Percentiles rank a stretch among this genome's conserved stretches.
Conservation (phyloP, 2,329 filamentous ascomycete species). For the Talaromyces piceae region DNA sequence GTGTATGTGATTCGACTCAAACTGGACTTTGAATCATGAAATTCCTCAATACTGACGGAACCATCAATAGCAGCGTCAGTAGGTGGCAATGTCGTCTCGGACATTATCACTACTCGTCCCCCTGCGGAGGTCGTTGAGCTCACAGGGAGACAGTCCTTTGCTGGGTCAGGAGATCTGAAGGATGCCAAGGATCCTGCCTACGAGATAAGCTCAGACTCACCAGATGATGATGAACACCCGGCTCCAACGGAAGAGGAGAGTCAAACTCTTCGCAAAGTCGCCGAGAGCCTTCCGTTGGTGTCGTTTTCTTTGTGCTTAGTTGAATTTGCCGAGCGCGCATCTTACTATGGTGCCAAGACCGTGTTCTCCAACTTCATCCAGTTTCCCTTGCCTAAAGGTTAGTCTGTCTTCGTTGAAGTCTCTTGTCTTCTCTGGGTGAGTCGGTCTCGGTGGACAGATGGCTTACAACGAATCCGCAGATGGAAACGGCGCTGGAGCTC, state of each 20-base stretch:
- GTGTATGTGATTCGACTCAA: neutral
- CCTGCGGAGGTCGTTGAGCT: slow-evolving; percentile 8
- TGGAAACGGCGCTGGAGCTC: slow-evolving; percentile 30
- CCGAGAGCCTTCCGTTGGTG: slow-evolving; percentile 48
- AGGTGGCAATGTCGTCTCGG: slow-evolving; percentile 2
- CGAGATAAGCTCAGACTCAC: neutral
- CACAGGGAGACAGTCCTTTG: slow-evolving; percentile 1
- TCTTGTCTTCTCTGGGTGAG: neutral
- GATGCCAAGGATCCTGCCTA: neutral
- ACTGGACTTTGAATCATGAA: neutral
- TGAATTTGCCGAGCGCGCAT: slow-evolving; percentile 52
- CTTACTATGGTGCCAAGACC: slow-evolving; percentile 49
- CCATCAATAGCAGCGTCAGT: neutral
- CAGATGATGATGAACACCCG: slow-evolving; percentile 18
- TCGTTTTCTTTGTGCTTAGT: slow-evolving; percentile 51
- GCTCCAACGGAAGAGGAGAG: slow-evolving; percentile 43
- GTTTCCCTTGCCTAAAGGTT: slow-evolving; percentile 46
- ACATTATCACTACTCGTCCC: slow-evolving; percentile 7
- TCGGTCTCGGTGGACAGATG: slow-evolving; percentile 11
- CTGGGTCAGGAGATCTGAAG: neutral
- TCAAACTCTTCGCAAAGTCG: slow-evolving; percentile 42
- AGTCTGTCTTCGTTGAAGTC: neutral
- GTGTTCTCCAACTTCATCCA: slow-evolving; percentile 58
- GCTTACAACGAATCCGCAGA: slow-evolving; percentile 19
- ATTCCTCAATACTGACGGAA: neutral